phyloP scores from a whole-genome alignment of 163 green algal species.

The Prototheca cutis region DNA sequence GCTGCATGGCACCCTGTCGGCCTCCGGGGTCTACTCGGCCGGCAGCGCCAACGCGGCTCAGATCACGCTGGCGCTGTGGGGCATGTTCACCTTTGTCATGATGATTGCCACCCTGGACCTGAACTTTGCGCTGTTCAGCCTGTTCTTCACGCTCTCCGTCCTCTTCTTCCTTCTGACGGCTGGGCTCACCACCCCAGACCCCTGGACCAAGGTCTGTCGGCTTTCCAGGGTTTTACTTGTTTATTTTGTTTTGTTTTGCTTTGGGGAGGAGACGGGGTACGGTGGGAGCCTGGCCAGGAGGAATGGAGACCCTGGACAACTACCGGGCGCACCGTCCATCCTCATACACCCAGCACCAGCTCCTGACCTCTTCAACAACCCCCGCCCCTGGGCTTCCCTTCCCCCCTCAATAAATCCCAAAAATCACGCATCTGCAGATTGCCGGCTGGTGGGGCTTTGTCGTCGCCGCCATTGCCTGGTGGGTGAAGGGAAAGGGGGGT shows the following conservation, averaged over 20 bases:
- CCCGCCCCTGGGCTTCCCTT: too few species aligned
- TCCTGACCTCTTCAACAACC: too few species aligned
- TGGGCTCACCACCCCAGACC: neutral
- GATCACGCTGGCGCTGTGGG: constrained; percentile 19
- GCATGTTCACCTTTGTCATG: constrained; percentile 25
- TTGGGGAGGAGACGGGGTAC: too few species aligned
- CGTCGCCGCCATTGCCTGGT: constrained; percentile 14
- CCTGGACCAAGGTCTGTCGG: neutral
- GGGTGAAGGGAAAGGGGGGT: too few species aligned
- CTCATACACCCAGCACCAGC: too few species aligned
- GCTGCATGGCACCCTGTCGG: neutral
- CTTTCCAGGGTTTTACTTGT: too few species aligned
- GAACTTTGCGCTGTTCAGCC: constrained; percentile 12
- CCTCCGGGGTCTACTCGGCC: neutral
- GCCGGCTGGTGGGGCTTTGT: constrained; percentile 5
- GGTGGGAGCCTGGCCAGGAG: too few species aligned
- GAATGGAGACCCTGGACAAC: too few species aligned
- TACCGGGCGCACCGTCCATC: too few species aligned
- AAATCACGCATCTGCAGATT: too few species aligned
- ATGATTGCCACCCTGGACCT: constrained; percentile 17
- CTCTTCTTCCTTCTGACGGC: constrained; percentile 22
- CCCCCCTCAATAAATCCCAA: too few species aligned
- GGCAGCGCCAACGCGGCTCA: neutral
- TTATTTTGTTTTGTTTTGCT: too few species aligned
- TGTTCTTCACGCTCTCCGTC: constrained; percentile 7